Percentiles rank a stretch among this genome's conserved stretches.
Evolutionary conservation across 1,139 yeast species (phyloP).

Genomic region (Pneumocystis oryctolagi): DNA sequence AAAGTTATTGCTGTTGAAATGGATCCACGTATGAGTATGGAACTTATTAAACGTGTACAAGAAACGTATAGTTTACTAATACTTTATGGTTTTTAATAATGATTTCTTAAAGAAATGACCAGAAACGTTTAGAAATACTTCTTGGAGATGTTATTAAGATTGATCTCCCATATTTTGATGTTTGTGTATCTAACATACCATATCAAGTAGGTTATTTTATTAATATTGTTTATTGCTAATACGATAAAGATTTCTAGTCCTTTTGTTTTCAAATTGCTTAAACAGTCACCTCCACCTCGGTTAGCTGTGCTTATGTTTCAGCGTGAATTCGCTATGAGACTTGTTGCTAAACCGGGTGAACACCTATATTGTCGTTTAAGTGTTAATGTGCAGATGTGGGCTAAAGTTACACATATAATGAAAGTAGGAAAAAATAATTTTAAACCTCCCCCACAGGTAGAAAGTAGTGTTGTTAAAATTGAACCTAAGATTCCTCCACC

Average conservation of each 20-base stretch:
- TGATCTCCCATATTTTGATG: slow-evolving; percentile 86
- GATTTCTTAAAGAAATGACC: slow-evolving; percentile 55
- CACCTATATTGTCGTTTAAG: slow-evolving; percentile 78
- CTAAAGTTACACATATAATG: slow-evolving; percentile 94
- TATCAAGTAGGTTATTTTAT: slow-evolving; percentile 37
- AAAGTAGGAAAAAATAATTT: slow-evolving; percentile 93
- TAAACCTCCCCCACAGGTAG: slow-evolving; percentile 98
- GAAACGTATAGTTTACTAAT: slow-evolving; percentile 22
- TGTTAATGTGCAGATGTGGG: slow-evolving; percentile 99
- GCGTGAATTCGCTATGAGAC: slow-evolving; percentile 85
- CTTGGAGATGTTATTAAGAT: slow-evolving; percentile 94
- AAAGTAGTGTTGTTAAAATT: slow-evolving; percentile 84
- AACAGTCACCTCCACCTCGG: slow-evolving; percentile 87
- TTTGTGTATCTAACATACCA: slow-evolving; percentile 93
- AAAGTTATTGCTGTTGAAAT: slow-evolving; percentile 90
- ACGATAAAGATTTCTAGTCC: slow-evolving; percentile 60
- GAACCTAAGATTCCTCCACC: slow-evolving; percentile 90
- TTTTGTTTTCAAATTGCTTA: slow-evolving; percentile 75
- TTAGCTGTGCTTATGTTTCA: slow-evolving; percentile 95
- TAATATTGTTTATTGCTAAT: neutral
- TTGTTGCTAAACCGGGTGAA: slow-evolving; percentile 93
- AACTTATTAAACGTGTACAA: slow-evolving; percentile 89
- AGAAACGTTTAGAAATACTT: slow-evolving; percentile 76
- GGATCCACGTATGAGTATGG: slow-evolving; percentile 99
- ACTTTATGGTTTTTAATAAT: neutral